These are phyloP conservation scores for Aspergillus piperis DNA, from an alignment of 2,329 filamentous ascomycete genomes.

Conservation along the genomic window DNA sequence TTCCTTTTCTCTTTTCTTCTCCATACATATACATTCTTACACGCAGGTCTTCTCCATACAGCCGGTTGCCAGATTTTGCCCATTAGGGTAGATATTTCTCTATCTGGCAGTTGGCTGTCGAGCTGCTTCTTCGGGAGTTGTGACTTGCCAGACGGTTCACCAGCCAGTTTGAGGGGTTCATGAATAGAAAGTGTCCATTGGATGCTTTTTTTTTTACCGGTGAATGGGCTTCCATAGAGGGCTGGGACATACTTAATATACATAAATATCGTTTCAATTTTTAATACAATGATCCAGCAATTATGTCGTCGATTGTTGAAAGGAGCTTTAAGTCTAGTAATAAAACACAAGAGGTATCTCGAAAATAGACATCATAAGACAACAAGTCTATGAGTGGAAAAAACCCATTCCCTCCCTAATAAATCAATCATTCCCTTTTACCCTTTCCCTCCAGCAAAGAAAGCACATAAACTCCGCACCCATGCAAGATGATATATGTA, in stretches of 20 bases:
- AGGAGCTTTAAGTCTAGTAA: neutral
- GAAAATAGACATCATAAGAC: neutral
- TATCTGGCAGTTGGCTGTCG: slow-evolving; percentile 31
- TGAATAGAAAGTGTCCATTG: slow-evolving; percentile 27
- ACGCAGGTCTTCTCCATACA: slow-evolving; percentile 34
- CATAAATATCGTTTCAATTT: no score
- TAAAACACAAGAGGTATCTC: neutral
- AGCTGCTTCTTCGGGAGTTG: slow-evolving; percentile 21
- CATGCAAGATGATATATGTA: slow-evolving; percentile 6
- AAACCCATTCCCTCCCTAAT: neutral
- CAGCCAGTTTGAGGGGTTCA: slow-evolving; percentile 52
- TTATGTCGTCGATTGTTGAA: slow-evolving; percentile 1
- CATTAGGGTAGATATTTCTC: neutral
- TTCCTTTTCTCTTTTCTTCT: slow-evolving; percentile 22
- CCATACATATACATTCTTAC: slow-evolving; percentile 20
- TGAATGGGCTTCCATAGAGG: slow-evolving; percentile 51
- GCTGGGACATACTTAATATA: slow-evolving; percentile 39
- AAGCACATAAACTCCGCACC: slow-evolving; percentile 8
- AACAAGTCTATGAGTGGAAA: neutral
- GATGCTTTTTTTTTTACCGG: slow-evolving; percentile 16
- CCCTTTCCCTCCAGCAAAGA: neutral
- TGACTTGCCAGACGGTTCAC: slow-evolving; percentile 44
- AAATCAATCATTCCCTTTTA: neutral
- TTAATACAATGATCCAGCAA: neutral
- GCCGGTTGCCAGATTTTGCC: slow-evolving; percentile 26